These are phyloP conservation scores for Bruguiera gymnorhiza DNA, from an alignment of 345 rosid genomes.

Conservation along the genomic window DNA sequence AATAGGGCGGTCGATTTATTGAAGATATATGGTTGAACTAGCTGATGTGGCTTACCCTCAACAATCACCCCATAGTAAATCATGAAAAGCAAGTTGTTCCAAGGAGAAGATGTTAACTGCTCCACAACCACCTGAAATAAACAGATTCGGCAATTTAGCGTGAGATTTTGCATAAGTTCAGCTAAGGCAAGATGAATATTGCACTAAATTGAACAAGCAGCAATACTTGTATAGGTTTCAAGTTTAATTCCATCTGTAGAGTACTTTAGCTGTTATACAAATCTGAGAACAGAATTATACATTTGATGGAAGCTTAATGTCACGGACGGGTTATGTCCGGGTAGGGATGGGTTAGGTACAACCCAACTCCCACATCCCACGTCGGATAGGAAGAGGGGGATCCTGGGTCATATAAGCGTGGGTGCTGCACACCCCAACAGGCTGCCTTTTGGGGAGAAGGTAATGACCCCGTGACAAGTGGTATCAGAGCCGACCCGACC, in stretches of 20 bases:
- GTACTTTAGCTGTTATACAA: not conserved
- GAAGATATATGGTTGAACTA: no score
- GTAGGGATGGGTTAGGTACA: no score
- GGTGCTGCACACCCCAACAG: no score
- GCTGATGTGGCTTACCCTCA: constrained; percentile 46
- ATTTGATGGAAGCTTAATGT: not conserved
- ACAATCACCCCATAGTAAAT: constrained; percentile 66
- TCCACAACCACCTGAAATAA: constrained; percentile 60
- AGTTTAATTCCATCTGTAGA: no score
- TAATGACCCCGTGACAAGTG: no score
- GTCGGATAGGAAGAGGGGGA: no score
- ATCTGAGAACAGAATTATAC: not conserved
- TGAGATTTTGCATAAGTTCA: not conserved
- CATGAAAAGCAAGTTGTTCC: constrained; percentile 86
- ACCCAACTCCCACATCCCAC: no score
- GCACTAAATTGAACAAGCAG: not conserved
- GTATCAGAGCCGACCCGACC: no score
- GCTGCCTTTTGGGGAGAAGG: no score
- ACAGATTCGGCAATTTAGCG: constrained; percentile 8
- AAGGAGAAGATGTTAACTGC: constrained; percentile 81
- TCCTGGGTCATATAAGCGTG: no score
- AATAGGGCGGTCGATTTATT: not conserved
- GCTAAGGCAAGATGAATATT: not conserved
- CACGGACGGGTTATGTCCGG: no score
- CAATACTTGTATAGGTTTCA: not conserved